These are phyloP conservation scores for Pleurotus cornucopiae DNA, from an alignment of 768 basidiomycete species.

Conservation along the genomic window DNA sequence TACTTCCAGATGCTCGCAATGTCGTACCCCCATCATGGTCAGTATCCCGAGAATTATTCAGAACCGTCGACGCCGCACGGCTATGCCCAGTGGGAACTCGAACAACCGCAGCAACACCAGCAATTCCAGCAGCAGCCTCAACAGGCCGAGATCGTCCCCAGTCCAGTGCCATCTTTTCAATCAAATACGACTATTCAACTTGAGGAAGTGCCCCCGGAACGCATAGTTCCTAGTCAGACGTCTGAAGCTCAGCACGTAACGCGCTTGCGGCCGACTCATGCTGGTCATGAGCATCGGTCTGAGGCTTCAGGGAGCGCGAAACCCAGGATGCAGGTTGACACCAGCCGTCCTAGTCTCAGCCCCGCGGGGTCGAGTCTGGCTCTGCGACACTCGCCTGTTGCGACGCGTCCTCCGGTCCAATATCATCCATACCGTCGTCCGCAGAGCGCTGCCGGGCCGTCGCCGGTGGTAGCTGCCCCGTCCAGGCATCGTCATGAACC, in stretches of 20 bases:
- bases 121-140: constrained; percentile 33
- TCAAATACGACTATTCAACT: constrained; percentile 23
- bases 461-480: constrained; percentile 5
- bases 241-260: constrained; percentile 9
- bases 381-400: constrained; percentile 12
- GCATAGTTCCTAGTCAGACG: constrained; percentile 25
- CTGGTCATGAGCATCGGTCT: constrained; percentile 19
- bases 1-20: constrained; percentile 20
- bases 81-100: constrained; percentile 29
- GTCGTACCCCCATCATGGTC: constrained; percentile 44
- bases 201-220: constrained; percentile 22
- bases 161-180: constrained; percentile 17
- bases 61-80: constrained; percentile 43
- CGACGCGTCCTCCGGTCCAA: constrained; percentile 17
- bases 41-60: constrained; percentile 44
- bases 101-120: constrained; percentile 27
- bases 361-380: constrained; percentile 16
- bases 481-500: constrained; percentile 7
- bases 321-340: constrained; percentile 19
- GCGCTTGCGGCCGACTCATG: constrained; percentile 16
- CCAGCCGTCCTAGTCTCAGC: constrained; percentile 16
- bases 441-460: constrained; percentile 14
- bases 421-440: constrained; percentile 25
- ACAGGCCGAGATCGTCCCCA: constrained; percentile 19
- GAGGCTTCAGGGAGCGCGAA: constrained; percentile 18